These are phyloP conservation scores for Hymenoscyphus fraxineus DNA, from an alignment of 2,329 filamentous ascomycete species.

Conservation along the genomic window DNA sequence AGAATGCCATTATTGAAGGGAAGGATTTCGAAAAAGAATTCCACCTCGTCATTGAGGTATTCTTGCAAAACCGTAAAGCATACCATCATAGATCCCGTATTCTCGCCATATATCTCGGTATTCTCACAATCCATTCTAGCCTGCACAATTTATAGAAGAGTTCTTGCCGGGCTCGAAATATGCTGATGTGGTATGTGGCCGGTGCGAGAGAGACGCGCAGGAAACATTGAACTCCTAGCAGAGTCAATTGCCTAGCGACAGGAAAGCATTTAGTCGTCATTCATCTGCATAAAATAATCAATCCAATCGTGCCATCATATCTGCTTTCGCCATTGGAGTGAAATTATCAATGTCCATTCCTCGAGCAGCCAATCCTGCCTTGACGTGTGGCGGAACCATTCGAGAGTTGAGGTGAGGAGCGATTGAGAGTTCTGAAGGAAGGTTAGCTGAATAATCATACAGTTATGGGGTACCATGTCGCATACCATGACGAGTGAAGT, in stretches of 20 bases:
- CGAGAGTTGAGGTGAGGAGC: conserved; percentile 80
- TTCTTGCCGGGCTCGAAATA: conserved; percentile 31
- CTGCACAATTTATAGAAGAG: conserved; percentile 27
- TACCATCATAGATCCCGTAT: conserved; percentile 33
- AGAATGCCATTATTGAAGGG: conserved; percentile 21
- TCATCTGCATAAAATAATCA: conserved; percentile 43
- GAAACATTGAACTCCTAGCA: conserved; percentile 27
- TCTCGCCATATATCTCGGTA: conserved; percentile 30
- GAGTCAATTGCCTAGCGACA: conserved; percentile 31
- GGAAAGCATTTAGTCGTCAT: conserved; percentile 36
- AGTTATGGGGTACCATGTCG: neutral
- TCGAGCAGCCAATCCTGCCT: conserved; percentile 66
- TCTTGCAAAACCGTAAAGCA: conserved; percentile 34
- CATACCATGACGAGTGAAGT: conserved; percentile 89
- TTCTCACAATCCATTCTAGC: conserved; percentile 31
- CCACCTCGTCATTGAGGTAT: conserved; percentile 29
- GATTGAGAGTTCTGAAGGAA: conserved; percentile 82
- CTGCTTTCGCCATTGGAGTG: conserved; percentile 82
- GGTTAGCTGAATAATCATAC: conserved; percentile 12
- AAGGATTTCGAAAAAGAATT: conserved; percentile 20
- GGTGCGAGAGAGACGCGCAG: conserved; percentile 32
- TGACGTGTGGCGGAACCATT: conserved; percentile 81
- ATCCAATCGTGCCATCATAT: conserved; percentile 97
- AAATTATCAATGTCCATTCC: conserved; percentile 94
- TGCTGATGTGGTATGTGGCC: conserved; percentile 26